Evolutionary conservation across 306 rosid genomes (phyloP).

Genomic region (Lathyrus sativus): DNA sequence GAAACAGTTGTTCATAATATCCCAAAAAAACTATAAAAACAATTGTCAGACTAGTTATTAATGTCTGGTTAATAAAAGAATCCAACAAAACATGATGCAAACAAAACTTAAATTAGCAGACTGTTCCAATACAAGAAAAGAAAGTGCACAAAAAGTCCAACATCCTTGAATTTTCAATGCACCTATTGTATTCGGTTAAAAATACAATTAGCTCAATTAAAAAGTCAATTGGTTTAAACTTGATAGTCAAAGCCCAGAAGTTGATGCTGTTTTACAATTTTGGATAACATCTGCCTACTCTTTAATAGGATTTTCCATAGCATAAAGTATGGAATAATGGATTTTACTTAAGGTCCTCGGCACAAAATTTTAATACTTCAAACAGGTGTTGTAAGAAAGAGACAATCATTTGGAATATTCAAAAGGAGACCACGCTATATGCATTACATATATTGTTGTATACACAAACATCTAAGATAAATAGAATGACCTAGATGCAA

Average conservation of each 20-base stretch:
- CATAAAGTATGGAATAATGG: conserved; percentile 8
- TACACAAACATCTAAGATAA: conserved; percentile 14
- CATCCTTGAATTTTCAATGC: conserved; percentile 1
- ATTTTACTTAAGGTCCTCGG: neutral
- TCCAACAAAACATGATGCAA: neutral
- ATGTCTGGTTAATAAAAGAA: neutral
- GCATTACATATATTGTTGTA: neutral
- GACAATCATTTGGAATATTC: conserved; percentile 20
- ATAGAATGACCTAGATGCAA: neutral
- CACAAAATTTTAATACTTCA: conserved; percentile 20
- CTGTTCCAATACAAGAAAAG: neutral
- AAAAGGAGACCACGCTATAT: neutral
- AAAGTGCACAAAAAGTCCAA: neutral
- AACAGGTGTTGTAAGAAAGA: neutral
- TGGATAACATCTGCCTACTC: neutral
- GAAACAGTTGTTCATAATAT: neutral
- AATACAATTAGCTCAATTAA: neutral
- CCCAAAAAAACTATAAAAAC: conserved; percentile 11
- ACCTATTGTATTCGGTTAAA: neutral
- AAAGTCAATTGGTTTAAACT: neutral
- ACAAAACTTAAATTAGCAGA: conserved; percentile 18
- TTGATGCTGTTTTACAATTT: no score
- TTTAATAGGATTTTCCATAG: conserved; percentile 4
- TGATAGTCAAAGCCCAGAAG: neutral
- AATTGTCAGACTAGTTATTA: conserved; percentile 18